Base-by-base conservation (phyloP, 2,329 filamentous ascomycete species). In the Ophiosphaerella herpotricha region DNA sequence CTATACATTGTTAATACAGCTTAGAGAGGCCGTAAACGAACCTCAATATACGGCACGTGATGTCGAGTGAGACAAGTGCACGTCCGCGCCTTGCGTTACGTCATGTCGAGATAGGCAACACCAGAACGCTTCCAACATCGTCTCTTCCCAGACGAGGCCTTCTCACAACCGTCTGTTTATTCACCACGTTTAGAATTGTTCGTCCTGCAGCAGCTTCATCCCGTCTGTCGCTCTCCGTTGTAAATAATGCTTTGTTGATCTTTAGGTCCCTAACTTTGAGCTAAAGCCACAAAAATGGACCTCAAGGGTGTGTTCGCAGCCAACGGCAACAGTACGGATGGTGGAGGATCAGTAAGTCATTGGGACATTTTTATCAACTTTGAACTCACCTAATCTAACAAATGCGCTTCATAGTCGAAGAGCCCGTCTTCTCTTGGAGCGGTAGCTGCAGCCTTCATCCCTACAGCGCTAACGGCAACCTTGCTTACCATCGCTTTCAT, bases 401-500 rank as follows among this genome's bases (percentile, higher is more conserved):
- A 21, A 21, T 39, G 21, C 9, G 8, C 23, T 16, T 31, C 39
- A 12, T 52, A 72, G 68, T 61, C 68, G 44, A 57, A 51, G 29
- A 65, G 66, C 16, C 67, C 63, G 12, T 68, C 64, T n/a, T 69
- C 68, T 8, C 54, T 72, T 29, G 60, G 64, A 13, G 59, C 71
- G 1, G 58, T 73, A n/a, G 49, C 69, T 31, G 64, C 71, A 35
- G 69, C 71, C 3, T 68, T 74, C 40, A 50, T 74, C 9, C 71
- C 71, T 13, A 72, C 70, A 23, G 64, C 63, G 37, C 26, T 55
- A 4, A 64, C 66, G 26, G 71, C 71, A 6, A 46, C 53, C 14
- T 34, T 73, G 13, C 71, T 71, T 45, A 58, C 71, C 11, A 46
- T 50, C 21, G 54, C 57, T 12, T 80, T 80, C 59, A 56, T 74